Evolutionary conservation across 1,284 basidiomycete genomes (phyloP).

Genomic region (Dichomitus squalens): DNA sequence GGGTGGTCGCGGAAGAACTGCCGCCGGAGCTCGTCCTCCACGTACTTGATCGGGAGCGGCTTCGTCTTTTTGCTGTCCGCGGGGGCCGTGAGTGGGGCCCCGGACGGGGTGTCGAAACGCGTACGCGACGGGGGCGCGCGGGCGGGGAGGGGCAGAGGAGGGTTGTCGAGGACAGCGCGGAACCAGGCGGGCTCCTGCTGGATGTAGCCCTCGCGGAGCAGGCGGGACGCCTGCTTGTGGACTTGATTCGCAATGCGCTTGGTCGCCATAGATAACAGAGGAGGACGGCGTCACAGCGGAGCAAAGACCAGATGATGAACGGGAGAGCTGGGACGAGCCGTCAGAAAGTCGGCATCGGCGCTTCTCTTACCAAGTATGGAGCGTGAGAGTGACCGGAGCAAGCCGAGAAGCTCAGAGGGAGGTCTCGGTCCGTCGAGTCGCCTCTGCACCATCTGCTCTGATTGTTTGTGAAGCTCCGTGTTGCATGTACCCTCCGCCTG

Average conservation of each 20-base stretch:
- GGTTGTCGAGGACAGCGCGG: conserved; percentile 83
- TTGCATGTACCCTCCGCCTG: too few species aligned
- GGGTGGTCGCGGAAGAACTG: conserved; percentile 97
- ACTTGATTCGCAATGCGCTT: conserved; percentile 88
- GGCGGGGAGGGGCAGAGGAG: conserved; percentile 84
- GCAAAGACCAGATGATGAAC: not conserved
- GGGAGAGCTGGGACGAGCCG: not conserved
- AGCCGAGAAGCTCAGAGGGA: too few species aligned
- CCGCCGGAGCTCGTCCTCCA: conserved; percentile 84
- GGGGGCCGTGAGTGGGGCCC: conserved; percentile 13
- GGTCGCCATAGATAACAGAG: conserved; percentile 55
- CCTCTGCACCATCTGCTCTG: too few species aligned
- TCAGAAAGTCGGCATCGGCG: not conserved
- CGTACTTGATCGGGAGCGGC: conserved; percentile 73
- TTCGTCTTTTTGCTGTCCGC: conserved; percentile 43
- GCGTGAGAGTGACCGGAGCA: not conserved
- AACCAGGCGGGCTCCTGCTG: conserved; percentile 83
- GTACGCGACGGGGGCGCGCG: conserved; percentile 66
- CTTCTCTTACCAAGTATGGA: not conserved
- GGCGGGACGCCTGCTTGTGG: conserved; percentile 84
- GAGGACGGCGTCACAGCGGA: not conserved
- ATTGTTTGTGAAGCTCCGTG: too few species aligned
- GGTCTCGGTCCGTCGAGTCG: too few species aligned
- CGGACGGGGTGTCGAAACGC: conserved; percentile 44
- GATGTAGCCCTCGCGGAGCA: conserved; percentile 74